Conservation (phyloP, 2,329 filamentous ascomycete species). For the Botrytis squamosa region DNA sequence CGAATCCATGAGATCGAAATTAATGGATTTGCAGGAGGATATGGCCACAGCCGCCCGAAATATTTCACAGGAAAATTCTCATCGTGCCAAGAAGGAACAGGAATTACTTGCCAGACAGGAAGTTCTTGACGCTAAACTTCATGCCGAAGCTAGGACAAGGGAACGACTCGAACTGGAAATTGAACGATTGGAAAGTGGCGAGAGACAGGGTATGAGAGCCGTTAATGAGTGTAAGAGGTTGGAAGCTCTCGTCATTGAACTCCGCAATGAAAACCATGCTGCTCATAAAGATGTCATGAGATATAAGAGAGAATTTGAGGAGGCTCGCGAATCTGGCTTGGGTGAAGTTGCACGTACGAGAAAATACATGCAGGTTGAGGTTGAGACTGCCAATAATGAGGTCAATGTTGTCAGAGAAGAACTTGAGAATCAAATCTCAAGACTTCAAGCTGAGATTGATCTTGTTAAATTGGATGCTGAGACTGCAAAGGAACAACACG, state of each 20-base stretch:
- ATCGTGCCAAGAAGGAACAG: constrained; percentile 75
- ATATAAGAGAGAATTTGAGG: constrained; percentile 78
- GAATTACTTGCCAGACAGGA: constrained; percentile 77
- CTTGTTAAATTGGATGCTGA: constrained; percentile 76
- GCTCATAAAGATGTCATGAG: constrained; percentile 48
- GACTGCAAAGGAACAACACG: constrained; percentile 74
- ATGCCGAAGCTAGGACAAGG: constrained; percentile 69
- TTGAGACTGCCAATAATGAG: constrained; percentile 81
- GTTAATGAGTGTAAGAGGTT: constrained; percentile 61
- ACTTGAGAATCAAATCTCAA: constrained; percentile 74
- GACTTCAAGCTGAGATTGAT: constrained; percentile 73
- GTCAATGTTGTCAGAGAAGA: constrained; percentile 80
- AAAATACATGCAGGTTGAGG: constrained; percentile 73
- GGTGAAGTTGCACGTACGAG: constrained; percentile 80
- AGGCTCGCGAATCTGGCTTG: constrained; percentile 75
- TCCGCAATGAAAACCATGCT: constrained; percentile 63
- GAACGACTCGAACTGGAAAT: constrained; percentile 67
- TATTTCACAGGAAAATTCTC: constrained; percentile 77
- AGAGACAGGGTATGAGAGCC: constrained; percentile 64
- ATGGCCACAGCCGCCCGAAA: constrained; percentile 78
- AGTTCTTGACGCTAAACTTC: constrained; percentile 73
- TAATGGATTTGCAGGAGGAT: constrained; percentile 82
- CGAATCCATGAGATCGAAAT: constrained; percentile 79
- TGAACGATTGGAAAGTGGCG: constrained; percentile 62
- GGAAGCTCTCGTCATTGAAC: constrained; percentile 53